Evolutionary conservation across 83 land plant genomes (phyloP).

Genomic region (Thuja plicata): DNA sequence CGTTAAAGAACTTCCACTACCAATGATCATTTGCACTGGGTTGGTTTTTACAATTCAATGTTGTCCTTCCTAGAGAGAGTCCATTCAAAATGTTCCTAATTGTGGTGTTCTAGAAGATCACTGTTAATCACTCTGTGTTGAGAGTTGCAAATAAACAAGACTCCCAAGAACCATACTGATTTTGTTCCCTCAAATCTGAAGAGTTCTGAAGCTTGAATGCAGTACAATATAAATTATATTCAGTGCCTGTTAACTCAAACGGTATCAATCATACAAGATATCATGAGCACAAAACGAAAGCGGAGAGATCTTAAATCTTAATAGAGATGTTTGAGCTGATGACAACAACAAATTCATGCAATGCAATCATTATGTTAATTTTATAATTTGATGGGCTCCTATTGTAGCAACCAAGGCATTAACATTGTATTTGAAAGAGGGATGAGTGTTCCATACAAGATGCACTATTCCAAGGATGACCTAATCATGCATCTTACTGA

Average conservation of each 20-base stretch:
- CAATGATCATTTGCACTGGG: too few species aligned
- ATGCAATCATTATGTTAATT: too few species aligned
- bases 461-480: background rate
- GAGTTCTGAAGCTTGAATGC: background rate
- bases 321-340: background rate
- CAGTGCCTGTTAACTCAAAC: background rate
- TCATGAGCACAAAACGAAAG: background rate
- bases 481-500: background rate
- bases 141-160: background rate
- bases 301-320: background rate
- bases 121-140: background rate
- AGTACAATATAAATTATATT: background rate
- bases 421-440: too few species aligned
- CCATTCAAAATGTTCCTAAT: background rate
- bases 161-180: background rate
- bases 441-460: too few species aligned
- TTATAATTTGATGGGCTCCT: too few species aligned
- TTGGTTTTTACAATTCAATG: too few species aligned
- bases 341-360: background rate
- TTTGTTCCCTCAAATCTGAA: background rate
- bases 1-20: too few species aligned
- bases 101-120: background rate
- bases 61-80: too few species aligned
- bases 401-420: too few species aligned
- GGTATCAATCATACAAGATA: background rate